Percentiles rank a stretch among this genome's conserved stretches.
Evolutionary conservation across 129 eudicot species (phyloP).

Genomic region (Kitagawia praeruptora): DNA sequence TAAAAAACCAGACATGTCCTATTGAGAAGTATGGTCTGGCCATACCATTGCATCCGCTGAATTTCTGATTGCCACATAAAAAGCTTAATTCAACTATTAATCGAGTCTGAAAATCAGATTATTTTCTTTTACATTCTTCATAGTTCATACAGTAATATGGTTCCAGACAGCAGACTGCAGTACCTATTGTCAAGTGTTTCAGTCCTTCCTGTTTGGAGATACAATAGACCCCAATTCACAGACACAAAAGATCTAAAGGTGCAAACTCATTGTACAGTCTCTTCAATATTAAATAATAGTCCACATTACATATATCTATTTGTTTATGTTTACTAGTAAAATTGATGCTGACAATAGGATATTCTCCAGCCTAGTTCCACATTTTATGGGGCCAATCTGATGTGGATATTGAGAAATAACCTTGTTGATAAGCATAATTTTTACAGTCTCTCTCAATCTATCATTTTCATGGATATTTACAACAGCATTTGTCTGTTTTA

Average conservation of each 20-base stretch:
- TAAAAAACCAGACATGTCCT: no score
- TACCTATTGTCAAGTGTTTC: not conserved
- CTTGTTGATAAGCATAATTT: not conserved
- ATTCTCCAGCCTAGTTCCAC: not conserved
- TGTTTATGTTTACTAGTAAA: not conserved
- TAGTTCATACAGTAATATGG: no score
- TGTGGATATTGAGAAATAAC: not conserved
- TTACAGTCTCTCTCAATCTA: not conserved
- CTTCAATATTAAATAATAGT: not conserved
- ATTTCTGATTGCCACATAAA: no score
- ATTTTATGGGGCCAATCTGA: not conserved
- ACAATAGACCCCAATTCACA: not conserved
- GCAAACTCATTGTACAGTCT: not conserved
- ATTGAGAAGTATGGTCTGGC: no score
- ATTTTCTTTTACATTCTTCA: no score
- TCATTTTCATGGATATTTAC: not conserved
- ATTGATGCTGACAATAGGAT: not conserved
- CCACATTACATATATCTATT: not conserved
- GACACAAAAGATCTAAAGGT: conserved; percentile 7
- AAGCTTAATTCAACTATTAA: no score
- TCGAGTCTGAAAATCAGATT: no score
- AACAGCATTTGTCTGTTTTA: not conserved
- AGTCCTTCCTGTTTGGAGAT: conserved; percentile 2
- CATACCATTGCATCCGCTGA: no score
- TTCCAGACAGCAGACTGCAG: no score